phyloP scores from a whole-genome alignment of 805 yeast species.

The Jamesozyma jinghongensis region DNA sequence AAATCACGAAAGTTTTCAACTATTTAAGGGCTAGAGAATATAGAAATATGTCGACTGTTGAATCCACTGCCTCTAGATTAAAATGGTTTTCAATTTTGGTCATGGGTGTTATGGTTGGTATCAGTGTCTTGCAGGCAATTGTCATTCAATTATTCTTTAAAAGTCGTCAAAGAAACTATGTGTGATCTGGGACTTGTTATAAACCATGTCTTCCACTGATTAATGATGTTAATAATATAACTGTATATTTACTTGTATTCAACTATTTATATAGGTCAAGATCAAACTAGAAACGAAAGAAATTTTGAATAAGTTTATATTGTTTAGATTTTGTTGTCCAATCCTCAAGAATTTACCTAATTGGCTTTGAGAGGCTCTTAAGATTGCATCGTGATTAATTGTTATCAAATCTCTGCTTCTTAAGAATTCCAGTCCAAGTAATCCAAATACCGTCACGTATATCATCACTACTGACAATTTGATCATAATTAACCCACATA shows the following conservation, averaged over 20 bases:
- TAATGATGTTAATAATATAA: too few species aligned
- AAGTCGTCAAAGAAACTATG: constrained; percentile 35
- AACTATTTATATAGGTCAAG: constrained; percentile 20
- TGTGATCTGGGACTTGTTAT: constrained; percentile 10
- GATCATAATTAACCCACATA: constrained; percentile 21
- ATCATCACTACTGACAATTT: constrained; percentile 20
- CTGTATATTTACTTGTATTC: too few species aligned
- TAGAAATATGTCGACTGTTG: constrained; percentile 90
- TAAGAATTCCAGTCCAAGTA: constrained; percentile 21
- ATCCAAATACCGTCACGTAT: constrained; percentile 15
- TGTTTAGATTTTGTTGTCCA: constrained; percentile 16
- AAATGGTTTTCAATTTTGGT: constrained; percentile 68
- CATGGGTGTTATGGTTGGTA: constrained; percentile 63
- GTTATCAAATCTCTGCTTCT: constrained; percentile 19
- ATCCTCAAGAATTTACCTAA: constrained; percentile 11
- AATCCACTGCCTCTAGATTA: constrained; percentile 67
- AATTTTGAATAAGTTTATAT: constrained; percentile 18
- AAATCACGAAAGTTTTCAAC: constrained; percentile 54
- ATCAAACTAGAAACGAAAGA: constrained; percentile 20
- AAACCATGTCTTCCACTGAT: constrained; percentile 2
- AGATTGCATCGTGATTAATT: constrained; percentile 10
- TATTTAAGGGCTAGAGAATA: constrained; percentile 93
- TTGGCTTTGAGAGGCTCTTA: constrained; percentile 6
- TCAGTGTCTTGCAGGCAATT: constrained; percentile 70
- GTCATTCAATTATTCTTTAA: constrained; percentile 76